Conservation (phyloP, 768 basidiomycete genomes). For the Boletales sp. region DNA sequence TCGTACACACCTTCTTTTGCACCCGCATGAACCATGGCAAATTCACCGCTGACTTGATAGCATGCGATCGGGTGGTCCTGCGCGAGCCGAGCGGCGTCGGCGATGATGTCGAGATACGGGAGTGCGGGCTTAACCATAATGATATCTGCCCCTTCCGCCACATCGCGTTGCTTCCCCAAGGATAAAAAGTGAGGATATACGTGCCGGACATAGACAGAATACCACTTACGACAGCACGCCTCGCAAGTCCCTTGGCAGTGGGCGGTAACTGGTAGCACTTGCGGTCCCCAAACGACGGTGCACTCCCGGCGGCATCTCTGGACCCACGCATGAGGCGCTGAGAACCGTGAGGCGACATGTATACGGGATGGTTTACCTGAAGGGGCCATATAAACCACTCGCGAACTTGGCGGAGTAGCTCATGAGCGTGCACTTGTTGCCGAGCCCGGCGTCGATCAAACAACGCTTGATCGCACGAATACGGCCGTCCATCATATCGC, state of each 20-base stretch:
- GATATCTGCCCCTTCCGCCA: constrained; percentile 90
- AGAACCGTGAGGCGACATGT: not conserved
- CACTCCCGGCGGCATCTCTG: constrained; percentile 97
- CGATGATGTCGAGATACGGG: constrained; percentile 95
- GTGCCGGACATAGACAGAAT: not conserved
- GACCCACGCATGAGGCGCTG: not conserved
- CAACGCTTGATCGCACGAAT: constrained; percentile 84
- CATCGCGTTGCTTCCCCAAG: constrained; percentile 71
- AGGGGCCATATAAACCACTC: constrained; percentile 91
- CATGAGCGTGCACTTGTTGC: constrained; percentile 92
- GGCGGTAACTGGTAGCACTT: constrained; percentile 99
- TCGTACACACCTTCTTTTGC: constrained; percentile 93
- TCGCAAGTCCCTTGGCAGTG: constrained; percentile 80
- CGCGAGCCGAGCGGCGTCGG: constrained; percentile 78
- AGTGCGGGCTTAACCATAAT: constrained; percentile 98
- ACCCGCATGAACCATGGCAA: constrained; percentile 94
- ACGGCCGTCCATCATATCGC: constrained; percentile 99
- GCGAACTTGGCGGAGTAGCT: constrained; percentile 98
- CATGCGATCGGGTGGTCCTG: constrained; percentile 91
- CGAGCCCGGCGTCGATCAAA: constrained; percentile 79
- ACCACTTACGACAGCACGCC: constrained; percentile 83
- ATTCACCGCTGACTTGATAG: constrained; percentile 97
- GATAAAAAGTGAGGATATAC: not conserved
- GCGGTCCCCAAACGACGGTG: constrained; percentile 89
- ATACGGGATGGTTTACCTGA: constrained; percentile 55